Percentiles rank a stretch among this genome's conserved stretches.
These are phyloP conservation scores for Podospora pseudopauciseta DNA, from an alignment of 495 filamentous ascomycete species.

Conservation along the genomic window DNA sequence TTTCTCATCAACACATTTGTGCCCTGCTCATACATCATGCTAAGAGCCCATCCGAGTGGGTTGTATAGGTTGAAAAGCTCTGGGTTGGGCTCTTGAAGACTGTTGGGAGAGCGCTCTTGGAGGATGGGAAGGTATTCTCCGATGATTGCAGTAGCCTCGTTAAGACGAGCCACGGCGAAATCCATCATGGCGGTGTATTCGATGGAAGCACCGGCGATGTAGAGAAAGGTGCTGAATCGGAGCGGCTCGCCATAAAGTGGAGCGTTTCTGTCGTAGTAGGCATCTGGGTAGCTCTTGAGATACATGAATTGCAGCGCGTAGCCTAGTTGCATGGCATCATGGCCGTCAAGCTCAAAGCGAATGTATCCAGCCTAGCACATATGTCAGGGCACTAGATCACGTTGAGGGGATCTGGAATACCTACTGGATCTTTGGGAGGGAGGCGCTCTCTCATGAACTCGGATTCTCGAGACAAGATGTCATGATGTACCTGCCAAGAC, in stretches of 20 bases:
- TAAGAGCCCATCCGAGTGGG: constrained; percentile 16
- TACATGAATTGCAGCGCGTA: constrained; percentile 28
- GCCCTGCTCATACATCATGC: constrained; percentile 21
- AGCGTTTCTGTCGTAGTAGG: background rate
- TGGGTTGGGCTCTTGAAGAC: background rate
- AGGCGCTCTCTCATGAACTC: constrained; percentile 15
- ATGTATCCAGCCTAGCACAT: constrained; percentile 12
- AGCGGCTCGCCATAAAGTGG: constrained; percentile 13
- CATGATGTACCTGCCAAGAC: constrained; percentile 21
- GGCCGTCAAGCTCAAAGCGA: constrained; percentile 6
- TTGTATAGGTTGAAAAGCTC: constrained; percentile 15
- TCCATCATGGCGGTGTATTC: constrained; percentile 9
- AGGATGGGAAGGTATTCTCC: background rate
- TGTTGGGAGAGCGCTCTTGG: background rate
- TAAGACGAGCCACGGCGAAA: constrained; percentile 13
- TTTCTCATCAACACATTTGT: background rate
- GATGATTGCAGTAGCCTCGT: constrained; percentile 9
- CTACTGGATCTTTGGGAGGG: constrained; percentile 19
- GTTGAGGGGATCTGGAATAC: background rate
- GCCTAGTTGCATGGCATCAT: constrained; percentile 11
- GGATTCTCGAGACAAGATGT: constrained; percentile 24
- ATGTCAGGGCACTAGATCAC: background rate
- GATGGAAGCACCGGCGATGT: constrained; percentile 21
- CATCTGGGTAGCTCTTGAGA: constrained; percentile 13
- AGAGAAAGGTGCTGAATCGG: constrained; percentile 14